A percentile compares a stretch with the other conserved stretches of the same genome.
Evolutionary conservation across 129 eudicot species (phyloP).

Genomic region (Heracleum sosnowskyi): DNA sequence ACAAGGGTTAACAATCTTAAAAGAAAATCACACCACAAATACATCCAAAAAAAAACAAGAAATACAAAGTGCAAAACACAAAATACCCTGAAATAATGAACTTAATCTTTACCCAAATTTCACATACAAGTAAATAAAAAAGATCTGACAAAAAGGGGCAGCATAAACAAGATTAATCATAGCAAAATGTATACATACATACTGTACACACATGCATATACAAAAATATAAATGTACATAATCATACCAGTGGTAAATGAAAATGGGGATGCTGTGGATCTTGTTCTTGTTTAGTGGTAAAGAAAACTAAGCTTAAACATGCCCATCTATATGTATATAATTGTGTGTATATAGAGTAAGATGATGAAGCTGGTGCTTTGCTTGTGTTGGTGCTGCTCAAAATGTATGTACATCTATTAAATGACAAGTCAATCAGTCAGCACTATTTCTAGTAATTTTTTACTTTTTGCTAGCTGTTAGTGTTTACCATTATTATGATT

Average conservation of each 20-base stretch:
- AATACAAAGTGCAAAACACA: background rate
- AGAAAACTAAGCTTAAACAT: background rate
- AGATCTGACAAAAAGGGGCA: background rate
- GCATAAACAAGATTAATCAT: background rate
- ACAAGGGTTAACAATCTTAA: background rate
- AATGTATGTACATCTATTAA: background rate
- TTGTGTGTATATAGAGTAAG: background rate
- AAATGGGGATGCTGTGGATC: background rate
- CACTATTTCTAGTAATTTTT: too few relatives aligned
- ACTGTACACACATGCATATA: background rate
- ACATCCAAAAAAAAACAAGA: background rate
- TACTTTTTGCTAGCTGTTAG: too few relatives aligned
- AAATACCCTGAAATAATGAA: background rate
- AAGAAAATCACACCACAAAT: background rate
- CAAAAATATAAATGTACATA: background rate
- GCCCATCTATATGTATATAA: background rate
- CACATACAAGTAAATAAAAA: background rate
- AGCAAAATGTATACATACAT: background rate
- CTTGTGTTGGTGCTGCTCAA: background rate
- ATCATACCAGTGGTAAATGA: background rate
- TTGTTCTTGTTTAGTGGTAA: background rate
- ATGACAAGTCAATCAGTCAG: too few relatives aligned
- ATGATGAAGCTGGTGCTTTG: background rate
- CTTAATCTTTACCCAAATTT: background rate
- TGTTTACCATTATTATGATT: too few relatives aligned